Evolutionary conservation across 768 basidiomycete genomes (phyloP), one percentile per base, ranked within the genome.

Genomic region (Filobasidium floriforme): DNA sequence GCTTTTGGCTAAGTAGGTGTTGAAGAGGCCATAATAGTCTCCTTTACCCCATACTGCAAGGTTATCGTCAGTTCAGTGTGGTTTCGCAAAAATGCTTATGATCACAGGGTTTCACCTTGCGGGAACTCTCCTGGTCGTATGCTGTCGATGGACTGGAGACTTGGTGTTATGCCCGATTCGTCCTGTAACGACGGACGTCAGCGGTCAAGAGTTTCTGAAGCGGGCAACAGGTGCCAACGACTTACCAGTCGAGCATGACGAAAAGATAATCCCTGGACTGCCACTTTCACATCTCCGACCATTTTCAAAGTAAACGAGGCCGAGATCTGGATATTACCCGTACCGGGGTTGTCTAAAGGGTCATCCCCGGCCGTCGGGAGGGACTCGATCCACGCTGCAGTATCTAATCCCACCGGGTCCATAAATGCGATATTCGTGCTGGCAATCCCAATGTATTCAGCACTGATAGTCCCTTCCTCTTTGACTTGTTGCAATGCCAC

Each of bases 401-500:
- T 5, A 57, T 24, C 54, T 14, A 57, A 19, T 28, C 26, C 29
- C 15, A 57, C 7, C 12, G 54, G 54, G 15, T 57, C 54, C 24
- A 57, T n/a, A 15, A 57, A 57, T 14, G 54, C 54, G n/a, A 57
- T 15, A 15, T 57, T 57, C 5, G 54, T 57, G 18, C 18, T 19
- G 7, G 54, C 19, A 6, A 57, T 57, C 12, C 24, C 22, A 7
- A 32, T 32, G 29, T 26, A 57, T 15, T 57, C 54, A 5, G 7
- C 4, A 15, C 18, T 57, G 26, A 15, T 28, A 7, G 54, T 7
- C 5, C 22, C 46, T 22, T 49, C 46, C 15, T 18, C 46, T 3
- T 49, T 22, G 15, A 57, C 26, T 28, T 57, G 22, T 15, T 76
- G 69, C 32, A 90, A 81, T 2, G 81, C 75, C 19, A 86, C 75